Evolutionary conservation across 305 asterid genomes (phyloP), one percentile per base, ranked within the genome.

Genomic region (Fraxinus sp.): DNA sequence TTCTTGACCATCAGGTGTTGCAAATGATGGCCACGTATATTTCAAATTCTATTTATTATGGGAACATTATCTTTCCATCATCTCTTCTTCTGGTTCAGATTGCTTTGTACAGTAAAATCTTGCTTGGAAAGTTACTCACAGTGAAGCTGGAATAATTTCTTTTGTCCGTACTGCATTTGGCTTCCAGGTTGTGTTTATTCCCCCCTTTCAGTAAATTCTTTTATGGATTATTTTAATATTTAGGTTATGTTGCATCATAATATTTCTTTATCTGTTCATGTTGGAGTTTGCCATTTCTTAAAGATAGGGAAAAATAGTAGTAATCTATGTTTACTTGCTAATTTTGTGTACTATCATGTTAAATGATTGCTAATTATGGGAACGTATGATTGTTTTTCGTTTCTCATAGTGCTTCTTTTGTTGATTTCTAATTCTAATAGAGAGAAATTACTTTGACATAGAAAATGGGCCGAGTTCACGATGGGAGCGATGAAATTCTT

Each of bases 1-100:
- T 32, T 71, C 44, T 71, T 71, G 39, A 14, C 24, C 20, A 71
- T 32, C 88, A 74, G 82, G 71, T 76, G 81, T 79, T 76, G 49
- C 82, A 76, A 86, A 84, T 80, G 82, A 77, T 76, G 90, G 88
- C 88, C 90, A 87, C 90, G 84, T 83, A 88, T 77, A 8, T 70
- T 55, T 55, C 62, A n/a, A 55, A 55, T 55, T 18, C 24, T 55
- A 55, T 55, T 16, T 55, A 55, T 55, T 5, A n/a, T n/a, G 90
- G 87, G 94, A 83, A 92, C 95, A 83, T 83, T 86, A 90, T 92
- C 89, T 79, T 68, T 72, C 88, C 86, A 68, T 87, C 85, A 94
- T 89, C 97, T 82, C 70, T 80, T 81, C 80, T 77, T 84, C 88
- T 87, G 82, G 83, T 78, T 80, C 84, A 72, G 24, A 78, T 82